These are phyloP conservation scores for Pichia norvegensis DNA, from an alignment of 1,139 yeast species.

Conservation along the genomic window DNA sequence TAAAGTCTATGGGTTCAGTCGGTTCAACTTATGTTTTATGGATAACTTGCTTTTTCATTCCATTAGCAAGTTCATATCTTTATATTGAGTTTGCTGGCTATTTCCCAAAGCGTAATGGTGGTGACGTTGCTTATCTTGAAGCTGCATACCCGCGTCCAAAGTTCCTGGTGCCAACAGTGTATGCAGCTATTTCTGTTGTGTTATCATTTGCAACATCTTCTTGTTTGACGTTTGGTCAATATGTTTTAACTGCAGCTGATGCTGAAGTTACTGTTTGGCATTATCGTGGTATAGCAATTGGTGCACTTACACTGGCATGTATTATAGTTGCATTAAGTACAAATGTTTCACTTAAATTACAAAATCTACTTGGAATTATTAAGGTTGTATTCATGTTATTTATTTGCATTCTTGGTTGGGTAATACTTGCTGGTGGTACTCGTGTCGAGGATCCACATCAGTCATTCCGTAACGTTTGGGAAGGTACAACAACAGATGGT, in stretches of 20 bases:
- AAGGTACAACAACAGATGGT: slow-evolving; percentile 36
- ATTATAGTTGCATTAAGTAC: slow-evolving; percentile 30
- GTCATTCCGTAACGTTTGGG: slow-evolving; percentile 31
- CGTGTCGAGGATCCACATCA: slow-evolving; percentile 28
- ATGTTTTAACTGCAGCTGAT: slow-evolving; percentile 34
- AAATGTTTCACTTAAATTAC: slow-evolving; percentile 31
- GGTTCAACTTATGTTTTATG: slow-evolving; percentile 39
- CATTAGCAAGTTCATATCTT: slow-evolving; percentile 31
- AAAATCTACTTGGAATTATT: slow-evolving; percentile 34
- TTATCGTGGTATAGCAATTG: slow-evolving; percentile 38
- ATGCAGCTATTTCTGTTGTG: slow-evolving; percentile 36
- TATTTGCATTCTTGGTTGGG: slow-evolving; percentile 33
- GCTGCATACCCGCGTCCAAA: slow-evolving; percentile 37
- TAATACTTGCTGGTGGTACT: slow-evolving; percentile 36
- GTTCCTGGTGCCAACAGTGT: slow-evolving; percentile 35
- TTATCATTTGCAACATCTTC: slow-evolving; percentile 37
- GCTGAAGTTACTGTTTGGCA: slow-evolving; percentile 33
- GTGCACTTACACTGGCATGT: slow-evolving; percentile 30
- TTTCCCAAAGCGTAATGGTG: slow-evolving; percentile 32
- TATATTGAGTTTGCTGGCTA: slow-evolving; percentile 37
- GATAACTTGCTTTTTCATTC: slow-evolving; percentile 35
- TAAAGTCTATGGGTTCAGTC: slow-evolving; percentile 35
- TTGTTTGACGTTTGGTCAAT: slow-evolving; percentile 37
- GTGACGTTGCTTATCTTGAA: slow-evolving; percentile 38
- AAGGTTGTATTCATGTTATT: slow-evolving; percentile 35